Evolutionary conservation across 1,139 yeast species (phyloP), one percentile per base, ranked within the genome.

Genomic region (Candida sp.): DNA sequence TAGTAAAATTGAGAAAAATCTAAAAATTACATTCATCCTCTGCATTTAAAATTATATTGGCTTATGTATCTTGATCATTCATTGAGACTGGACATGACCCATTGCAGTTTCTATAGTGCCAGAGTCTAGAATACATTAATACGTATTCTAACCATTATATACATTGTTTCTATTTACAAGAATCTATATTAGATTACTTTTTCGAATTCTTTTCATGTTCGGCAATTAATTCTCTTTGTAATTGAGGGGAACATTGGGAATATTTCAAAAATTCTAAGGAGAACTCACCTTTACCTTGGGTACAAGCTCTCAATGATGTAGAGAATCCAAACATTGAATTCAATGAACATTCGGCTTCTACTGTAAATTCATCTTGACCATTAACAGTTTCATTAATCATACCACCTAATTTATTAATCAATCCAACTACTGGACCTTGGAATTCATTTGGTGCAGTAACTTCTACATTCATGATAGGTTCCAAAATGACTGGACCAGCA

Each of bases 201-300:
- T 60, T 60, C 35, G 54, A 51, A 44, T 59, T 58, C 42, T 73
- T 72, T 56, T 84, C 79, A 63, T 82, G 82, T 57, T 88, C 96
- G 42, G 87, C 95, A 54, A 93, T 85, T 70, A 95, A 78, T 70
- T 91, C 89, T 62, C 77, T 86, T 70, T 93, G 99, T 54, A 93
- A 77, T 55, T 90, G 97, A 36, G 95, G 90, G 42, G 96, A 79
- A 43, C 96, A 87, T 54, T 95, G 96, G 41, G 95, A 80, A 65
- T 93, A 93, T 60, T 89, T 88, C 63, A 87, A 83, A 73, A 93
- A 95, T 66, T 95, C 99, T 67, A 95, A 77, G 4, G 96, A 81
- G 64, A 95, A 95, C 69, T 95, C 99, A 57, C 99, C 99, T 67
- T 95, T 95, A 68, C 99, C 99, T 70, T 95, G 99, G 22, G 99